A percentile compares a stretch with the other conserved stretches of the same genome.
Conservation (phyloP, 768 basidiomycete species). For the Kwoniella bestiolae region DNA sequence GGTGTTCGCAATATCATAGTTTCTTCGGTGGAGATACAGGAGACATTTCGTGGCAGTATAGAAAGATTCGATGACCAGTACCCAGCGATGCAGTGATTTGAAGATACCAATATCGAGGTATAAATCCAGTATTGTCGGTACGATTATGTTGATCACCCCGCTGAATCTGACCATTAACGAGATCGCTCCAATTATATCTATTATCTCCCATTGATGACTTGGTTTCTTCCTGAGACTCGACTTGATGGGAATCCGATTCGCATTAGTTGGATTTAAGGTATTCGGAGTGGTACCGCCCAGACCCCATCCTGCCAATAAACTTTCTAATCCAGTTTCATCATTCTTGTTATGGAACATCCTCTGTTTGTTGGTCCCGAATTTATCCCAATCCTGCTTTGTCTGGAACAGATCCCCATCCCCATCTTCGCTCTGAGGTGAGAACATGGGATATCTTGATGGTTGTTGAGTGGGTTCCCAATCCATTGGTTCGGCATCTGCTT, state of each 20-base stretch:
- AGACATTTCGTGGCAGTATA: background rate
- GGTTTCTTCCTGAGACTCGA: background rate
- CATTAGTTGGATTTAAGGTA: too few species aligned
- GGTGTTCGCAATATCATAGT: background rate
- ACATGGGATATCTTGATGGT: constrained; percentile 2
- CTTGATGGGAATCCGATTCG: too few species aligned
- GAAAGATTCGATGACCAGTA: background rate
- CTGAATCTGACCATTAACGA: background rate
- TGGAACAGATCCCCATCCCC: background rate
- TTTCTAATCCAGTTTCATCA: constrained; percentile 50
- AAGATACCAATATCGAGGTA: background rate
- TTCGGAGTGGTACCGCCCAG: constrained; percentile 7
- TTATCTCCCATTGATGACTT: background rate
- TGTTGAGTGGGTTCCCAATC: constrained; percentile 53
- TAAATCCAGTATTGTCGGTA: background rate
- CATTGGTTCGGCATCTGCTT: constrained; percentile 43
- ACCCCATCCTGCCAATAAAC: constrained; percentile 46
- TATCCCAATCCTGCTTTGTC: constrained; percentile 40
- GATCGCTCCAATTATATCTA: background rate
- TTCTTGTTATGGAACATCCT: constrained; percentile 40
- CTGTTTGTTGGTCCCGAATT: constrained; percentile 41
- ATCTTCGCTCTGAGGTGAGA: constrained; percentile 4
- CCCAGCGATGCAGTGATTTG: background rate
- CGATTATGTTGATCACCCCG: background rate
- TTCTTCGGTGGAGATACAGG: background rate